A percentile compares a stretch with the other conserved stretches of the same genome.
These are phyloP conservation scores for Tolypocladium tundrense DNA, from an alignment of 2,329 filamentous ascomycete species.

Conservation along the genomic window DNA sequence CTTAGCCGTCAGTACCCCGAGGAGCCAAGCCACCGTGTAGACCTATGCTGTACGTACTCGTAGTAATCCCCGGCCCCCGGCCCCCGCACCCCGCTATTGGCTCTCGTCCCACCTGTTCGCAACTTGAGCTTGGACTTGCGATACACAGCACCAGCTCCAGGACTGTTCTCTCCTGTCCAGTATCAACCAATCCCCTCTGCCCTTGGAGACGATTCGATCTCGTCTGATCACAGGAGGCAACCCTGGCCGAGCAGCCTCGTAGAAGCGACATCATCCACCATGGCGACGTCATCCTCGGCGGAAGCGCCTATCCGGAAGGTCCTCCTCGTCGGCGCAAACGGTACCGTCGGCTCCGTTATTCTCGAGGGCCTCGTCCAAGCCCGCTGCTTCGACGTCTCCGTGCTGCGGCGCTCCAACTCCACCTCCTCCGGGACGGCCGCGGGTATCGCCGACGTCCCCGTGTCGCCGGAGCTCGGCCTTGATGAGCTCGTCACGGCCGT, in stretches of 20 bases:
- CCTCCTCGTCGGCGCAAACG: slow-evolving; percentile 24
- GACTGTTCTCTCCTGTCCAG: background rate
- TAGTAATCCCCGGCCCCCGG: too few relatives aligned
- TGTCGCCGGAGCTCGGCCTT: slow-evolving; percentile 18
- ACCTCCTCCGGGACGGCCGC: slow-evolving; percentile 12
- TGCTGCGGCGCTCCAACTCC: slow-evolving; percentile 39
- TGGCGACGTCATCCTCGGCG: background rate
- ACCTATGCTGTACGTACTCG: too few relatives aligned
- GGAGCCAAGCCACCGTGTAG: too few relatives aligned
- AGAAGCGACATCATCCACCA: background rate
- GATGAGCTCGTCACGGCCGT: slow-evolving; percentile 35
- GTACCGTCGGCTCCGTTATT: slow-evolving; percentile 28
- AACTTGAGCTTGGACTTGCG: background rate
- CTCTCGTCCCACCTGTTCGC: background rate
- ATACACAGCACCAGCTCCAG: background rate
- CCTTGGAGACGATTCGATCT: background rate
- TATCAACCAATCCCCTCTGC: background rate
- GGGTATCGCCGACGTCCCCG: slow-evolving; percentile 11
- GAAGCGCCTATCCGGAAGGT: slow-evolving; percentile 16
- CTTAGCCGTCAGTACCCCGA: too few relatives aligned
- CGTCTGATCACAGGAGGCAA: too few relatives aligned
- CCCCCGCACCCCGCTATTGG: too few relatives aligned
- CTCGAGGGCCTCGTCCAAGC: slow-evolving; percentile 24
- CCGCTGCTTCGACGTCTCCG: slow-evolving; percentile 37
- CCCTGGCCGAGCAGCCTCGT: background rate